Base-by-base conservation (phyloP, 192 early-diverging fungal genomes). In the Jimgerdemannia flammicorona region DNA sequence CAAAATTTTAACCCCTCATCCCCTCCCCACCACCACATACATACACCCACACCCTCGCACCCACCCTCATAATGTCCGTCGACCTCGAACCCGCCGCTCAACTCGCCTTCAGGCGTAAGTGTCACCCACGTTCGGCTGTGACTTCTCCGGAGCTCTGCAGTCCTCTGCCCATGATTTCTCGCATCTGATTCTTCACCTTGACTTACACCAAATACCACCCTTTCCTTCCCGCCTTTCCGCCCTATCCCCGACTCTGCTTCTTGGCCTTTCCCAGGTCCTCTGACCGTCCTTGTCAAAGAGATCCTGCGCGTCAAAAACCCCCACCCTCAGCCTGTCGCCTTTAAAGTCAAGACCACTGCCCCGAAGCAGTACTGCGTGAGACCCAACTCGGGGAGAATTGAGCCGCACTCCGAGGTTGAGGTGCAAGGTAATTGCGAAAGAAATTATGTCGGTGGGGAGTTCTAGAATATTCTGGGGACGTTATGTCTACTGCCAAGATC, bases 261-360 rank as follows among this genome's bases (percentile, higher is more conserved):
- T 29, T 29, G 29, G 29, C 29, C 29, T 29, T 29, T n/a, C n/a
- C 42, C 63, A 91, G 90, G 90, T 76, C 92, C 92, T 29, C 87
- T 93, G 73, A 87, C 88, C 64, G 78, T 81, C 66, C 79, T 86
- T 69, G 87, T 89, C 67, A 86, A 90, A 64, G 87, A 87, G 69
- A 71, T 73, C 6, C 76, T 93, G 69, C 72, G 77, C n/a, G 84
- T 94, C 70, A 84, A 79, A 40, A 94, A 94, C 85, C 83, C 85
- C 42, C 85, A 86, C 72, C 82, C 87, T 72, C 67, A 87, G 59
- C 87, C 94, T 2, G 85, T 97, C 43, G 93, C 94, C n/a, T 99
- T 97, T 89, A 98, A 99, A 80, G 94, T 99, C 79, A 99, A 99
- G 76, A 99, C 98, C 18, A 99, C 98, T 8, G 98, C 98, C 3